These are phyloP conservation scores for Psilocybe cyanescens DNA, from an alignment of 768 basidiomycete species.

Conservation along the genomic window DNA sequence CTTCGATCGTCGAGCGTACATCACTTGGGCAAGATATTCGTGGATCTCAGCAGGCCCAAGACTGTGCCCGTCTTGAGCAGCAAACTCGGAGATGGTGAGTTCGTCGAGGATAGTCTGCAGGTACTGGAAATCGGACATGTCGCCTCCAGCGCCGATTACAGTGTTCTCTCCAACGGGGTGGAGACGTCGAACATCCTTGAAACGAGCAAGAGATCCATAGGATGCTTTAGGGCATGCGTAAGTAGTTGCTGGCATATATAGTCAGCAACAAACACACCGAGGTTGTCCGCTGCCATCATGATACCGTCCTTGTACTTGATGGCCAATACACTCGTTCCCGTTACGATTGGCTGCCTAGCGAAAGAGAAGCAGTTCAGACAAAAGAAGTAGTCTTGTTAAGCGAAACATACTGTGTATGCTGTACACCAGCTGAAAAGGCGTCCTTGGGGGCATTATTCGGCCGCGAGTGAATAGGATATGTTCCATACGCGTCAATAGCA, in stretches of 20 bases:
- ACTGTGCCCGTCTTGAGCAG: conserved; percentile 80
- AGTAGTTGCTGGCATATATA: neutral
- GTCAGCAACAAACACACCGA: conserved; percentile 59
- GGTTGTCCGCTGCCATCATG: conserved; percentile 98
- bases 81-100: conserved; percentile 77
- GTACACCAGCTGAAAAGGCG: conserved; percentile 65
- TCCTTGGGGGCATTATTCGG: conserved; percentile 54
- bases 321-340: conserved; percentile 94
- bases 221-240: conserved; percentile 60
- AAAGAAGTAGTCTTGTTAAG: neutral
- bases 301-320: conserved; percentile 96
- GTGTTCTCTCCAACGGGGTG: conserved; percentile 84
- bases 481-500: conserved; percentile 72
- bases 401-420: conserved; percentile 73
- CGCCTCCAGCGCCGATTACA: conserved; percentile 90
- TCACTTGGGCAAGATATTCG: conserved; percentile 86
- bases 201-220: conserved; percentile 95
- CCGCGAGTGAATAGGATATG: conserved; percentile 74
- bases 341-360: conserved; percentile 88
- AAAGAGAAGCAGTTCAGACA: neutral
- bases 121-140: conserved; percentile 98
- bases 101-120: conserved; percentile 82
- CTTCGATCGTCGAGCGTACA: conserved; percentile 89
- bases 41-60: conserved; percentile 91
- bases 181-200: conserved; percentile 92